phyloP scores from a whole-genome alignment of 208 protist species.

The Angomonas ambiguus region DNA sequence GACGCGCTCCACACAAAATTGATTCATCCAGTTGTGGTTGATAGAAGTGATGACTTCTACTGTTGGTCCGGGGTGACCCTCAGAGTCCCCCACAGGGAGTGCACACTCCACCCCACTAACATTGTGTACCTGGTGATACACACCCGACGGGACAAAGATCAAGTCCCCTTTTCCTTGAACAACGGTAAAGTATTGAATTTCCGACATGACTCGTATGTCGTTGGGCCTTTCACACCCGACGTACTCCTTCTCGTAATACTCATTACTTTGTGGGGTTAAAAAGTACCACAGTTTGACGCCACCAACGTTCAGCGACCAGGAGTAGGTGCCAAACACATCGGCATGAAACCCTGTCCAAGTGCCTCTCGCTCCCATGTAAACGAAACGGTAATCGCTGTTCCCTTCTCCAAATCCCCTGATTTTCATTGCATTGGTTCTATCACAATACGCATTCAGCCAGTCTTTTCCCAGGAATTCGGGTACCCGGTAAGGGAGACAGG shows the following conservation, averaged over 20 bases:
- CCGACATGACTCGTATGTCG: conserved; percentile 60
- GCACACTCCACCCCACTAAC: conserved; percentile 36
- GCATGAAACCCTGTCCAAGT: conserved; percentile 78
- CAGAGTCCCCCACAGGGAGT: background rate
- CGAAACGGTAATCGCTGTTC: conserved; percentile 76
- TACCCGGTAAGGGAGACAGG: conserved; percentile 44
- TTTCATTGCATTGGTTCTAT: background rate
- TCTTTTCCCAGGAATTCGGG: conserved; percentile 73
- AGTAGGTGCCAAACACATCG: conserved; percentile 88
- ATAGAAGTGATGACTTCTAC: conserved; percentile 56
- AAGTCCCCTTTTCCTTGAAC: conserved; percentile 73
- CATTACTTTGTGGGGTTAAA: conserved; percentile 40
- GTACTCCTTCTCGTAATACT: conserved; percentile 25
- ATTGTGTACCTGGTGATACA: conserved; percentile 85
- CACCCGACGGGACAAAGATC: conserved; percentile 78
- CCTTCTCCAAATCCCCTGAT: conserved; percentile 50
- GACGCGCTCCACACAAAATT: conserved; percentile 60
- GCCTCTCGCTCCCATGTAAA: conserved; percentile 62
- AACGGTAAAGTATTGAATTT: conserved; percentile 34
- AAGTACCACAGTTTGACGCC: conserved; percentile 87
- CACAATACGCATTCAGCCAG: conserved; percentile 73
- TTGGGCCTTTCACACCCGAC: conserved; percentile 33
- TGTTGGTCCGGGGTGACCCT: background rate
- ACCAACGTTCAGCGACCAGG: conserved; percentile 84
- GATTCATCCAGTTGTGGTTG: conserved; percentile 90